These are phyloP conservation scores for Turnera subulata DNA, from an alignment of 345 rosid species.

Conservation along the genomic window DNA sequence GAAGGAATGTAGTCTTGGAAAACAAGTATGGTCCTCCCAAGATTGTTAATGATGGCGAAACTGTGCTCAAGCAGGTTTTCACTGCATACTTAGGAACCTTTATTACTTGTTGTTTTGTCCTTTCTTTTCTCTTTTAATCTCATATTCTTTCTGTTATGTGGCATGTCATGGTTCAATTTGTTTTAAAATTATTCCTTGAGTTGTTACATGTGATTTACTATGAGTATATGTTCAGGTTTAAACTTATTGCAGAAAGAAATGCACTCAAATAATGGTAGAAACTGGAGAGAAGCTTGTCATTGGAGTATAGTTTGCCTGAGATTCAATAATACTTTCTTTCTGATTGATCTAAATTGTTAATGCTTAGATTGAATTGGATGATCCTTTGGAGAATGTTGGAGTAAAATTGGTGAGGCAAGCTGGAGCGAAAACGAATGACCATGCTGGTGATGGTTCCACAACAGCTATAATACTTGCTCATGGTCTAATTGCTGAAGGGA, in stretches of 20 bases:
- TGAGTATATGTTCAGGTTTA: too few relatives aligned
- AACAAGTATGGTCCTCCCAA: constrained; percentile 92
- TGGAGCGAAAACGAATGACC: constrained; percentile 90
- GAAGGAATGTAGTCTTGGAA: constrained; percentile 86
- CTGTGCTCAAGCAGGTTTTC: constrained; percentile 77
- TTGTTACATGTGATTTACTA: too few relatives aligned
- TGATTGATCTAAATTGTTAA: constrained; percentile 11
- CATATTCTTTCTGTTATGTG: not conserved
- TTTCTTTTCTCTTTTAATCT: too few relatives aligned
- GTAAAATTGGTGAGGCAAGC: constrained; percentile 97
- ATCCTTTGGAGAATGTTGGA: constrained; percentile 91
- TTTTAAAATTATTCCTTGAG: too few relatives aligned
- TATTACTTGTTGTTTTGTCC: too few relatives aligned
- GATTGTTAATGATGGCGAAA: constrained; percentile 96
- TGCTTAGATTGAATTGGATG: constrained; percentile 81
- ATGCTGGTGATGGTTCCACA: constrained; percentile 94
- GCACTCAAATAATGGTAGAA: too few relatives aligned
- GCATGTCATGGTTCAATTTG: not conserved
- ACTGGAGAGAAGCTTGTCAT: too few relatives aligned
- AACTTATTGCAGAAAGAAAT: too few relatives aligned
- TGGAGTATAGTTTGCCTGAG: too few relatives aligned
- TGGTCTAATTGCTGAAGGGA: constrained; percentile 83
- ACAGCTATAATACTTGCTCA: constrained; percentile 88
- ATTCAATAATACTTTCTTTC: not conserved
- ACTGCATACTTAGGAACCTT: not conserved